Evolutionary conservation across 2,329 filamentous ascomycete genomes (phyloP).

Genomic region (Arthrinium puccinioides): DNA sequence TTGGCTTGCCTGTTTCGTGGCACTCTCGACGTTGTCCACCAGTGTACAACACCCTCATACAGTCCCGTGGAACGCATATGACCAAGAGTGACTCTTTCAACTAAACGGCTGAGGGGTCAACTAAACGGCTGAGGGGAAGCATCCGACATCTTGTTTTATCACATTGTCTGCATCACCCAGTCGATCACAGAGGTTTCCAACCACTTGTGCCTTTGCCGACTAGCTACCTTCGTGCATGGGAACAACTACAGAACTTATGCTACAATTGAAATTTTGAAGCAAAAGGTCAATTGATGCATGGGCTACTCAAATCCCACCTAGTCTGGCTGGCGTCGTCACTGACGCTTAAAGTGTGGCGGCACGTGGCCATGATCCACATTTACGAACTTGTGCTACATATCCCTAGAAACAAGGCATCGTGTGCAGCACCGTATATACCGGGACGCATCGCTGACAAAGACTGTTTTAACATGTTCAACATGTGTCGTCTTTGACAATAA

Average conservation of each 20-base stretch:
- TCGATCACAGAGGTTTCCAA: conserved; percentile 3
- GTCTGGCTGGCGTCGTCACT: not conserved
- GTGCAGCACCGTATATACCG: conserved; percentile 9
- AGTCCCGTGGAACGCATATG: conserved; percentile 3
- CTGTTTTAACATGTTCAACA: no score
- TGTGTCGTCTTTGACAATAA: no score
- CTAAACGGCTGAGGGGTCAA: no score
- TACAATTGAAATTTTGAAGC: not conserved
- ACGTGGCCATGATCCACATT: conserved; percentile 7
- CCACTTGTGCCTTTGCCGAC: conserved; percentile 3
- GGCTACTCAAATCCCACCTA: conserved; percentile 2
- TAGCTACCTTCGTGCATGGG: conserved; percentile 3
- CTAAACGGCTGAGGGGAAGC: conserved; percentile 1
- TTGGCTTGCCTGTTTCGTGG: conserved; percentile 4
- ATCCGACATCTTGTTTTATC: conserved; percentile 3
- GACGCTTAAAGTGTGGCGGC: conserved; percentile 3
- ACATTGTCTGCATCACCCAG: conserved; percentile 2
- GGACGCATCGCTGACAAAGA: conserved; percentile 8
- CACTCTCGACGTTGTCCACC: conserved; percentile 2
- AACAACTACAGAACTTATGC: conserved; percentile 4
- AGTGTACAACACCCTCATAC: conserved; percentile 2
- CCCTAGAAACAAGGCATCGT: conserved; percentile 9
- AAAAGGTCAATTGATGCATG: not conserved
- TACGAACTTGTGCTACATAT: conserved; percentile 11
- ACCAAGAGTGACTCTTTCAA: conserved; percentile 4